phyloP scores from a whole-genome alignment of 2,329 filamentous ascomycete species.

The Salinomyces thailandicus region DNA sequence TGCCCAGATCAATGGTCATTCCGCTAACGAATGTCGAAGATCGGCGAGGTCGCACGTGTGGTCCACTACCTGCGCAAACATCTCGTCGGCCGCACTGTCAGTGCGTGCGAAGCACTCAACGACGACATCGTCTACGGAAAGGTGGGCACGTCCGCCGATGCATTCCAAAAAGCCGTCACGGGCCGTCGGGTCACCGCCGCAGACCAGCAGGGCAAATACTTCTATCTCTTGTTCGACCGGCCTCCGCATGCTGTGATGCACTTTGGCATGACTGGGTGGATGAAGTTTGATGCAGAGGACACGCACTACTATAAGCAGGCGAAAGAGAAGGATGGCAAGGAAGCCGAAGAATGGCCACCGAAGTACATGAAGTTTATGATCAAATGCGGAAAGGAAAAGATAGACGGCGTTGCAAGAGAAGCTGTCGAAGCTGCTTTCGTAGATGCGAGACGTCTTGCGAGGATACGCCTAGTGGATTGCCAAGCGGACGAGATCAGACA shows the following conservation, averaged over 20 bases:
- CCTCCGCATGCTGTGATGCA: conserved; percentile 65
- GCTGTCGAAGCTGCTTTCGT: conserved; percentile 67
- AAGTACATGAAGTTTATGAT: conserved; percentile 81
- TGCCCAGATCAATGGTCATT: too few relatives aligned
- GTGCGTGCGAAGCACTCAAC: conserved; percentile 58
- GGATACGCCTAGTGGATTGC: conserved; percentile 74
- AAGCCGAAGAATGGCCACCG: conserved; percentile 64
- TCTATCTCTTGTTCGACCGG: conserved; percentile 72
- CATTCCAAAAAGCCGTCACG: conserved; percentile 61
- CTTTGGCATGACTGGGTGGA: conserved; percentile 57
- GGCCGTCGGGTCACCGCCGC: conserved; percentile 63
- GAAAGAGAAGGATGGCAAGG: conserved; percentile 39
- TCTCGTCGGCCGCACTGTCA: conserved; percentile 73
- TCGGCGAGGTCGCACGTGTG: conserved; percentile 57
- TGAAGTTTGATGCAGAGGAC: conserved; percentile 70
- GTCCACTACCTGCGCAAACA: conserved; percentile 75
- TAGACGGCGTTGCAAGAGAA: conserved; percentile 19
- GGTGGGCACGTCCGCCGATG: conserved; percentile 65
- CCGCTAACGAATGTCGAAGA: too few relatives aligned
- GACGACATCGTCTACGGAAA: conserved; percentile 86
- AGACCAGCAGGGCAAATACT: conserved; percentile 91
- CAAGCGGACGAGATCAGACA: conserved; percentile 64
- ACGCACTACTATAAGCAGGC: conserved; percentile 68
- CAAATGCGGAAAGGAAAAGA: conserved; percentile 36
- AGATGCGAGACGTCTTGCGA: conserved; percentile 66